These are phyloP conservation scores for Clitopilus hobsonii DNA, from an alignment of 768 basidiomycete genomes.

Conservation along the genomic window DNA sequence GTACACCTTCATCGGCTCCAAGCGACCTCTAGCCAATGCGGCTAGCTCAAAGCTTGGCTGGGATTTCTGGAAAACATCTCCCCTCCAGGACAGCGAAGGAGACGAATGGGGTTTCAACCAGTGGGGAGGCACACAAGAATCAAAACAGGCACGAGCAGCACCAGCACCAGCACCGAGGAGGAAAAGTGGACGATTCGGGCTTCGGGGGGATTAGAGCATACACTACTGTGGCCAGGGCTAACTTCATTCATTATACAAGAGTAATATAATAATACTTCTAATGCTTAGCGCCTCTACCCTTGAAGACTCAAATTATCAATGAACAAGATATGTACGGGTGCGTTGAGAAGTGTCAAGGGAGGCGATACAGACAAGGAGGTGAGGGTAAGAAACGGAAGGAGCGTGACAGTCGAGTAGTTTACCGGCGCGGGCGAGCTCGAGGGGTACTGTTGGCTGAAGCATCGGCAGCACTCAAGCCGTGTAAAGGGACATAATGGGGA, in stretches of 20 bases:
- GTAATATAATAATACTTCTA: background rate
- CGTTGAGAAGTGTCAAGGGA: too few species aligned
- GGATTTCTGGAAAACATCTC: conserved; percentile 46
- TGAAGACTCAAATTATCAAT: background rate
- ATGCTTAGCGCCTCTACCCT: background rate
- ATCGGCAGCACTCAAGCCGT: conserved; percentile 71
- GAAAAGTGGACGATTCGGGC: background rate
- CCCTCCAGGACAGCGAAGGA: conserved; percentile 19
- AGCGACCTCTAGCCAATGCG: background rate
- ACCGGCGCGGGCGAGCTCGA: conserved; percentile 1
- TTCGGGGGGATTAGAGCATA: background rate
- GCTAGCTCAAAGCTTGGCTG: conserved; percentile 18
- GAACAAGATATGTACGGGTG: too few species aligned
- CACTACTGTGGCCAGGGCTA: background rate
- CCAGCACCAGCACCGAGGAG: background rate
- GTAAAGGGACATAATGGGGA: conserved; percentile 67
- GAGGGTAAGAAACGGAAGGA: background rate
- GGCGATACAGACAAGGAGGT: background rate
- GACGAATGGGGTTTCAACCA: conserved; percentile 48
- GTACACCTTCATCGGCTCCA: background rate
- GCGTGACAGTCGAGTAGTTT: conserved; percentile 13
- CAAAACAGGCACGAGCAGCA: background rate
- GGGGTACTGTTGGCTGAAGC: conserved; percentile 18
- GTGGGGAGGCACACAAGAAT: conserved; percentile 29
- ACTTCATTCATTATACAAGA: background rate